phyloP scores from a whole-genome alignment of 2,329 filamentous ascomycete species.

The Botrytis fabae region DNA sequence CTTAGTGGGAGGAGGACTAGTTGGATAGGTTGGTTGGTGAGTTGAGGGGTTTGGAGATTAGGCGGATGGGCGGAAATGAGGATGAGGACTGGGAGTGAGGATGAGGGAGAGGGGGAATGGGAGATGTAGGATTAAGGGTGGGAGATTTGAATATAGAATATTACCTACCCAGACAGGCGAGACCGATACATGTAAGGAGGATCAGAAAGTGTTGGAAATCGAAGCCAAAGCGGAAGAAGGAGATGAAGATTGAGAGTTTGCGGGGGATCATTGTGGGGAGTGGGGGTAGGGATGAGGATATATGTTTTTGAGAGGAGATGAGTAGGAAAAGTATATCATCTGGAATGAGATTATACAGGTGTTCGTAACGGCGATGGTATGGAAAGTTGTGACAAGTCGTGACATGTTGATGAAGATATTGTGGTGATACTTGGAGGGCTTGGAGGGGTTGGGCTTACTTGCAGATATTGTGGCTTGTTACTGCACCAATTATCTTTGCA shows the following conservation, averaged over 20 bases:
- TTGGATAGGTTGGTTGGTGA: not conserved
- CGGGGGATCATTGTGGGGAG: not conserved
- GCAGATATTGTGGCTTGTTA: not conserved
- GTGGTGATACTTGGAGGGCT: not conserved
- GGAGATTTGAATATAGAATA: not conserved
- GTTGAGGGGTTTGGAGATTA: not conserved
- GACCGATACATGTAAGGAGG: not conserved
- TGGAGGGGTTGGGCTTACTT: not conserved
- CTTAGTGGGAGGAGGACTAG: not conserved
- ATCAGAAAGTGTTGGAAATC: not conserved
- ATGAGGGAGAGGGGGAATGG: not conserved
- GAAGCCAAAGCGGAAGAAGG: not conserved
- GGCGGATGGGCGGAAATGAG: not conserved
- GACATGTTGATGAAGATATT: not conserved
- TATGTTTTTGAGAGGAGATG: not conserved
- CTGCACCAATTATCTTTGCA: not conserved
- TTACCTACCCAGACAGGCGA: not conserved
- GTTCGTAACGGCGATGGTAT: not conserved
- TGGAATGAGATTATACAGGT: not conserved
- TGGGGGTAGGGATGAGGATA: not conserved
- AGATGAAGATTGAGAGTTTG: not conserved
- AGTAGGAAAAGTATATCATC: not conserved
- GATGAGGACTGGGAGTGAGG: not conserved
- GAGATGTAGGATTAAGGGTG: not conserved
- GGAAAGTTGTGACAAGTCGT: not conserved